phyloP scores from a whole-genome alignment of 805 yeast genomes.

The Priceomyces carsonii region DNA sequence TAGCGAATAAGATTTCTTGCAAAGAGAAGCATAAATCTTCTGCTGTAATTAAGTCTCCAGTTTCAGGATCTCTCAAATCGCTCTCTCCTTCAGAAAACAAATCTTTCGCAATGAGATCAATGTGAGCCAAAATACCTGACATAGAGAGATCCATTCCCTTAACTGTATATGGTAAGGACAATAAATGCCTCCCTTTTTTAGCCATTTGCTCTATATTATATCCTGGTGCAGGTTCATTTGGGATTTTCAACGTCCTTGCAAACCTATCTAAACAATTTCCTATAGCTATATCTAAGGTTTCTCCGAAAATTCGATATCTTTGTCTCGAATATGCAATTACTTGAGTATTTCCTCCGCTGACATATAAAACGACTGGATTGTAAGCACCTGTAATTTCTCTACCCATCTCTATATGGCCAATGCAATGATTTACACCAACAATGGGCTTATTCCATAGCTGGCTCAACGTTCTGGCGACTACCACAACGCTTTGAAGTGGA shows the following conservation, averaged over 20 bases:
- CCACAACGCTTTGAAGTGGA: constrained; percentile 88
- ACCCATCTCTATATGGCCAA: constrained; percentile 99
- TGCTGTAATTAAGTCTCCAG: constrained; percentile 59
- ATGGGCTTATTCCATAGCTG: constrained; percentile 81
- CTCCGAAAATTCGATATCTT: constrained; percentile 97
- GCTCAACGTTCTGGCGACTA: constrained; percentile 85
- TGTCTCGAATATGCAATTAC: constrained; percentile 95
- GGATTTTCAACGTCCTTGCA: constrained; percentile 85
- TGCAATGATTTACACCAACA: constrained; percentile 95
- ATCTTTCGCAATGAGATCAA: constrained; percentile 79
- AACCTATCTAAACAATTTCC: constrained; percentile 96
- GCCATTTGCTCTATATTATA: constrained; percentile 96
- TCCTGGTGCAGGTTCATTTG: constrained; percentile 96
- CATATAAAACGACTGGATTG: constrained; percentile 96
- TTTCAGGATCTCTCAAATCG: constrained; percentile 37
- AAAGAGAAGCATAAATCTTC: constrained; percentile 91
- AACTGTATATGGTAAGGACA: constrained; percentile 90
- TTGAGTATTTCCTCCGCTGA: constrained; percentile 98
- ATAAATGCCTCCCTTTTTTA: constrained; percentile 59
- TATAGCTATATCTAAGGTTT: constrained; percentile 94
- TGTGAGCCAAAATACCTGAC: constrained; percentile 90
- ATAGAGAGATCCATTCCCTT: constrained; percentile 98
- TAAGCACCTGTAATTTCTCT: constrained; percentile 95
- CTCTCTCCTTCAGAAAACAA: constrained; percentile 49
- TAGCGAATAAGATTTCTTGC: constrained; percentile 90